Base-by-base conservation (phyloP, 441 rosid genomes). In the Hypseocharis bilobata region DNA sequence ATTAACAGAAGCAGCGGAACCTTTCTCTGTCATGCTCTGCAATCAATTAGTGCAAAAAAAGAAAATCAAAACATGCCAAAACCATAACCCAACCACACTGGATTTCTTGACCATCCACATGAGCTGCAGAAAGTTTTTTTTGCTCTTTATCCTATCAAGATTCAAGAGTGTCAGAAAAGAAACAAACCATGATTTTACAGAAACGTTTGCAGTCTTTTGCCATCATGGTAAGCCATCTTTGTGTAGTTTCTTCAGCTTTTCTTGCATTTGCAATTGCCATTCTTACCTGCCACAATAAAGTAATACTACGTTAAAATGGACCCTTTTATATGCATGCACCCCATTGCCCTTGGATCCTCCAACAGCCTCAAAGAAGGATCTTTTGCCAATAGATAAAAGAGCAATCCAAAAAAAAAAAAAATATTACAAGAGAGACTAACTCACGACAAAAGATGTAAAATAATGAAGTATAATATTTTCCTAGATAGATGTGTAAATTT, bases 161-260 rank as follows among this genome's bases (percentile, higher is more conserved):
- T n/a, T 8, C 44, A 36, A 36, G 3, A 10, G 45, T 8, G 45
- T 40, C 14, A 47, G 36, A 70, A 28, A 60, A 72, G 77, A 78
- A 70, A 77, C 85, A 34, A 60, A 93, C 96, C 97, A 91, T 88
- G 75, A 90, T 79, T 83, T 87, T 93, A 74, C 96, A 86, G 69
- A 93, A 93, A n/a, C 96, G 88, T 66, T 44, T 83, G 82, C 90
- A 87, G 59, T 93, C 88, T 65, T 91, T 86, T 44, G 84, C 69
- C 80, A 91, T 84, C 54, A 83, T 75, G 8, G 85, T 81, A 44
- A 91, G 72, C 88, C 86, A 85, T 82, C 70, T 86, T 74, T 65
- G 83, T 8, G 88, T 75, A 19, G 76, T 78, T 77, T 85, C 89
- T 79, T 90, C 93, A n/a, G 68, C 80, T 81, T 61, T 85, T 36